Percentiles rank a stretch among this genome's conserved stretches.
Conservation (phyloP, 2,329 filamentous ascomycete species). For the Alternaria ethzedia region DNA sequence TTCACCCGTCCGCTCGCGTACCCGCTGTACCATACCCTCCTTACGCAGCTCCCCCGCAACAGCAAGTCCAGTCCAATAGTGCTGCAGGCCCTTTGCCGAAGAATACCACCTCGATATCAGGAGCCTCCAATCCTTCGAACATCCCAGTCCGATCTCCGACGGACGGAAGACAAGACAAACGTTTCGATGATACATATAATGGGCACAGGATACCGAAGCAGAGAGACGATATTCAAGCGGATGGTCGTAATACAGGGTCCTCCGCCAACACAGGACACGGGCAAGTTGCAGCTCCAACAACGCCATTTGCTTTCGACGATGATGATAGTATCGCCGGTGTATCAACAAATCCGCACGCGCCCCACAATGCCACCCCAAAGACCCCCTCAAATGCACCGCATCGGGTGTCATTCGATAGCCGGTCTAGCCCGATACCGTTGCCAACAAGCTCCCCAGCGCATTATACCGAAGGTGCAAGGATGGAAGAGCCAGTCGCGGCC, state of each 20-base stretch:
- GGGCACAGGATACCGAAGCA: neutral
- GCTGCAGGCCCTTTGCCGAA: neutral
- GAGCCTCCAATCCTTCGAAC: neutral
- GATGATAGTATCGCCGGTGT: too few species aligned
- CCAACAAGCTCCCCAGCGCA: neutral
- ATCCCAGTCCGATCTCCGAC: neutral
- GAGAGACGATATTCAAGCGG: neutral
- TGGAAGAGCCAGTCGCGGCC: neutral
- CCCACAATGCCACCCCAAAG: neutral
- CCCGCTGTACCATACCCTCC: too few species aligned
- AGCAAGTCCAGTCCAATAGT: neutral
- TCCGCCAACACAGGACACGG: neutral
- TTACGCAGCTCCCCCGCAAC: neutral
- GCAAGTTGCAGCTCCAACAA: neutral
- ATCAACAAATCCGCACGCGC: neutral
- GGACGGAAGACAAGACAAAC: neutral
- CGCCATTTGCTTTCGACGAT: neutral
- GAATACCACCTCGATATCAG: neutral
- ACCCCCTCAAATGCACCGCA: neutral
- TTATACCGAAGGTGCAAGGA: neutral
- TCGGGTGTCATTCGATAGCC: neutral
- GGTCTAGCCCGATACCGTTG: neutral
- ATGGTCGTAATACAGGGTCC: neutral
- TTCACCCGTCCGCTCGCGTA: neutral
- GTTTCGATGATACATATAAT: neutral